Evolutionary conservation across 2,329 filamentous ascomycete genomes (phyloP), one percentile per base, ranked within the genome.

Genomic region (Fusarium sp.): DNA sequence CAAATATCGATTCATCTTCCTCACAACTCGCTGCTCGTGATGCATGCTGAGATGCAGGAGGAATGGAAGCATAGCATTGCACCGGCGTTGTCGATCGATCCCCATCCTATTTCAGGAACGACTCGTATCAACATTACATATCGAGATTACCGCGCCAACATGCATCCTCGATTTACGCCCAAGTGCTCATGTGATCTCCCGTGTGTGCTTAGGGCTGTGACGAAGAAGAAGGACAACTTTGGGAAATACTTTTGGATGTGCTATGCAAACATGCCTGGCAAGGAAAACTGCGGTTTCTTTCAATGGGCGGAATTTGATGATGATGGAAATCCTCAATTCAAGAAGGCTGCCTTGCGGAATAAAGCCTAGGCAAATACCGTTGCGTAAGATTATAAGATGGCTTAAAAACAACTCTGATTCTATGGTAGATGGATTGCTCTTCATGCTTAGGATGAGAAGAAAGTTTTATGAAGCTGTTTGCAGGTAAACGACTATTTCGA

Each of bases 41-140:
- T 99, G 95, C 93, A 98, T 71, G 93, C 94, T 1, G 92, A 96
- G 72, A 98, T 97, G 92, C 94, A 98, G 72, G 94, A 98, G 72
- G 89, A 91, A 71, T 98, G 93, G 93, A 98, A 97, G 74, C 95
- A 99, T 74, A 85, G 86, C 65, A 90, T 99, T 38, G 82, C 87
- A 0, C 90, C 93, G 0, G 88, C 90, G 0, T 81, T 83, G 44
- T 86, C 88, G 4, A 90, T 98, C 55, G 89, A 93, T 59, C 92
- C 92, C 1, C 95, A 99, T 73, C 92, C 93, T 0, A 73, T 97
- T 1, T 84, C 93, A 0, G 89, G 89, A 1, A 93, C 88, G 67
- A 88, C 86, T 62, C 84, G 95, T 36, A 93, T 99, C 68, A 98
- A 98, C 72, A 85, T 99, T 72, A 99, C 95, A 0, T 99, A 97